Percentiles rank a stretch among this genome's conserved stretches.
Evolutionary conservation across 2,329 filamentous ascomycete genomes (phyloP).

Genomic region (Exserohilum turcica): DNA sequence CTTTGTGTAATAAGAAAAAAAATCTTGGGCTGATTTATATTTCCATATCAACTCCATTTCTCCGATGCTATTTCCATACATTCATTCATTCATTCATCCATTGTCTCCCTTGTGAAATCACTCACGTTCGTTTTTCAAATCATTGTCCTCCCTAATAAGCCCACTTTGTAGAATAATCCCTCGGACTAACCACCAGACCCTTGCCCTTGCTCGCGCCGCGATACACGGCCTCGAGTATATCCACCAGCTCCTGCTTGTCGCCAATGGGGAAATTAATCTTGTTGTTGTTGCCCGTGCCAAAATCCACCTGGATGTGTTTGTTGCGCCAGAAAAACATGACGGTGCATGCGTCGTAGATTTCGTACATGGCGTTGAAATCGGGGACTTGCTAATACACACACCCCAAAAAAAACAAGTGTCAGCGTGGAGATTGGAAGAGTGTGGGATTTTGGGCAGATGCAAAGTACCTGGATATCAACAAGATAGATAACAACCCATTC

Average conservation of each 20-base stretch:
- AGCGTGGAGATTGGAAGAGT: neutral
- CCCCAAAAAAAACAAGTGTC: too few species aligned
- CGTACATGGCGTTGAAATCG: conserved; percentile 93
- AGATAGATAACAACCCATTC: conserved; percentile 85
- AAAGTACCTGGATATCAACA: conserved; percentile 72
- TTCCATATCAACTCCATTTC: neutral
- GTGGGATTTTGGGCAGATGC: neutral
- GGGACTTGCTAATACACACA: conserved; percentile 65
- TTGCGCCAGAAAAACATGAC: conserved; percentile 90
- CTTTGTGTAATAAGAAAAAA: neutral
- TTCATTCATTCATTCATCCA: too few species aligned
- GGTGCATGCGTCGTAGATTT: conserved; percentile 84
- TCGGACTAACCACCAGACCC: conserved; percentile 91
- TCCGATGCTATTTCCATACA: too few species aligned
- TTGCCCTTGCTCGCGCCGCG: conserved; percentile 93
- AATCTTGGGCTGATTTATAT: neutral
- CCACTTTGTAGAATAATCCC: conserved; percentile 73
- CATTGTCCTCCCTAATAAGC: conserved; percentile 38
- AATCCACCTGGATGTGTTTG: conserved; percentile 33
- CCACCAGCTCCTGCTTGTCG: conserved; percentile 95
- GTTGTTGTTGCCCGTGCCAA: conserved; percentile 90
- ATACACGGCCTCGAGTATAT: conserved; percentile 97
- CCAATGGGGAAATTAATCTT: conserved; percentile 92
- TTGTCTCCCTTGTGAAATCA: too few species aligned
- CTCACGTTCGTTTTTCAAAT: neutral